phyloP scores from a whole-genome alignment of 1,284 basidiomycete genomes.

The Puccinia polysora region DNA sequence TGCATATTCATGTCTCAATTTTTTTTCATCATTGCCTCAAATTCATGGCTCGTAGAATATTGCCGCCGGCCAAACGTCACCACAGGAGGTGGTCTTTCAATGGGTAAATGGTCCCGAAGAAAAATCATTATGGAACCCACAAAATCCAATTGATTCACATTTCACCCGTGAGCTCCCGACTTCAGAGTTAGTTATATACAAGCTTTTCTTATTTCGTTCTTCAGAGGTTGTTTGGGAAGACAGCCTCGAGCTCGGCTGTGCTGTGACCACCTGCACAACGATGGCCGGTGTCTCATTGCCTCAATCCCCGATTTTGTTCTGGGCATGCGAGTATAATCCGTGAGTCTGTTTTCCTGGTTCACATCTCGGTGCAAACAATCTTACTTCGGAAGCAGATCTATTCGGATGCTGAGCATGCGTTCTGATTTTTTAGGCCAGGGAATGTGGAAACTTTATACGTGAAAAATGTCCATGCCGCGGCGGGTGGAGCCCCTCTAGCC shows the following conservation, averaged over 20 bases:
- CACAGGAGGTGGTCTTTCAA: slow-evolving; percentile 6
- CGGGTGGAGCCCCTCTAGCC: slow-evolving; percentile 14
- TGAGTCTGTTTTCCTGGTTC: not conserved
- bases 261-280: slow-evolving; percentile 18
- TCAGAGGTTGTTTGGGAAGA: slow-evolving; percentile 42
- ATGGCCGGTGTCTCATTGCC: slow-evolving; percentile 28
- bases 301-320: slow-evolving; percentile 42
- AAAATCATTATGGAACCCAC: slow-evolving; percentile 27
- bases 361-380: not conserved
- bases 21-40: not conserved
- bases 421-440: not conserved
- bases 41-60: slow-evolving; percentile 31
- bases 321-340: slow-evolving; percentile 42
- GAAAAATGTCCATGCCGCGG: slow-evolving; percentile 23
- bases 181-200: not conserved
- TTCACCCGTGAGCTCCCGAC: slow-evolving; percentile 37
- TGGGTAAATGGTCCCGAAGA: slow-evolving; percentile 39
- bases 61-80: slow-evolving; percentile 36
- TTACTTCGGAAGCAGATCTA: not conserved
- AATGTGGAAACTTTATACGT: slow-evolving; percentile 17
- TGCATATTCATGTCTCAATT: not conserved
- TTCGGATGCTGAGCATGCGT: not conserved
- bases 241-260: slow-evolving; percentile 30
- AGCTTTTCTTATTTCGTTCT: not conserved
- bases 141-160: slow-evolving; percentile 15